Conservation (phyloP, 768 basidiomycete species). For the Pleurotus tuber-regium region DNA sequence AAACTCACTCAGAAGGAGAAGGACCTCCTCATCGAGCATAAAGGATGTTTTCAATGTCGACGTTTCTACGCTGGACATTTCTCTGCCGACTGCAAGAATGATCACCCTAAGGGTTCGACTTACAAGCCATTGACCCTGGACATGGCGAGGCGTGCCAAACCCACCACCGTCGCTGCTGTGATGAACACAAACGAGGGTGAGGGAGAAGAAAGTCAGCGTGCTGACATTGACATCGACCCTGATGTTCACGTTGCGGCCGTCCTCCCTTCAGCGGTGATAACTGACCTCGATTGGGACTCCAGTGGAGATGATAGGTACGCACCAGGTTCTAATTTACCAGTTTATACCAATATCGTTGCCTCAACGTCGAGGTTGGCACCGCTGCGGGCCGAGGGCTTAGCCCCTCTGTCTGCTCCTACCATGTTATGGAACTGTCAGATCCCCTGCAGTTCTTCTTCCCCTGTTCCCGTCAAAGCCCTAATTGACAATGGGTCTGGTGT, state of each 20-base stretch:
- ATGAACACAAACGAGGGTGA: neutral
- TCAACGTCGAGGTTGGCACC: neutral
- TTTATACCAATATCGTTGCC: neutral
- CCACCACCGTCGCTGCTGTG: neutral
- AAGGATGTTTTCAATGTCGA: constrained; percentile 25
- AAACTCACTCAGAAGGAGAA: constrained; percentile 12
- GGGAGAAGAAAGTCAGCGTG: neutral
- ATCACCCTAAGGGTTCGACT: constrained; percentile 13
- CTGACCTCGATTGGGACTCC: neutral
- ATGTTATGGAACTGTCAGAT: neutral
- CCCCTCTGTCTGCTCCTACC: neutral
- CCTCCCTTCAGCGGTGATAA: neutral
- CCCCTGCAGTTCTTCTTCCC: neutral
- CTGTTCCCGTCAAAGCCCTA: neutral
- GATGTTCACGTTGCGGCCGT: neutral
- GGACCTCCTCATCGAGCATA: constrained; percentile 11
- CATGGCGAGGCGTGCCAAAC: neutral
- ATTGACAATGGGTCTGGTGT: neutral
- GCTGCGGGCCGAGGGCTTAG: neutral
- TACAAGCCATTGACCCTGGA: constrained; percentile 17
- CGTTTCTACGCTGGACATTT: constrained; percentile 14
- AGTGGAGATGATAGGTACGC: neutral
- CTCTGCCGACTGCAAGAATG: constrained; percentile 15
- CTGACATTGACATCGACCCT: neutral
- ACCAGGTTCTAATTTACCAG: neutral